phyloP scores from a whole-genome alignment of 208 protist genomes.

The Trypanosoma vivax region DNA sequence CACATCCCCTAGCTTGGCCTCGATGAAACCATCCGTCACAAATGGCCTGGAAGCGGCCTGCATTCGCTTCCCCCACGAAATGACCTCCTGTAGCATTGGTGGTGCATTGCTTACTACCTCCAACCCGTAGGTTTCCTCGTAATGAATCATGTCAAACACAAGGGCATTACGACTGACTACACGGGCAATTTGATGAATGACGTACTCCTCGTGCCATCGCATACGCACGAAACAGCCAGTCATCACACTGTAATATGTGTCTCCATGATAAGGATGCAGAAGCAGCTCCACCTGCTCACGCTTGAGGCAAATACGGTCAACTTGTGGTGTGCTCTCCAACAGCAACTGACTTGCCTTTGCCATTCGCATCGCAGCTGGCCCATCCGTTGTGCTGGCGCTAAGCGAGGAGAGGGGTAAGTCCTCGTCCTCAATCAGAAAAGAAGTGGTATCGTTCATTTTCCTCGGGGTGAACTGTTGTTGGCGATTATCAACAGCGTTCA shows the following conservation, averaged over 20 bases:
- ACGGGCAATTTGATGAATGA: slow-evolving; percentile 33
- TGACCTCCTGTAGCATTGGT: slow-evolving; percentile 29
- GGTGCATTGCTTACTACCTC: slow-evolving; percentile 49
- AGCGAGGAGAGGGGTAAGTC: neutral
- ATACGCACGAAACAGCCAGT: slow-evolving; percentile 51
- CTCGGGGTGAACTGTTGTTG: neutral
- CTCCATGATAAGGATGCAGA: slow-evolving; percentile 19
- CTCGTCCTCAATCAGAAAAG: slow-evolving; percentile 4
- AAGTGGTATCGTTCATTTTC: neutral
- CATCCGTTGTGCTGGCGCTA: slow-evolving; percentile 4
- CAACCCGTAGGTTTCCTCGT: slow-evolving; percentile 23
- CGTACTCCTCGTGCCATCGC: slow-evolving; percentile 26
- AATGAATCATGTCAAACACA: slow-evolving; percentile 39
- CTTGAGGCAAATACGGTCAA: slow-evolving; percentile 36
- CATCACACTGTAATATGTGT: slow-evolving; percentile 26
- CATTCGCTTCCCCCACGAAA: slow-evolving; percentile 45
- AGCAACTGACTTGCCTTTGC: neutral
- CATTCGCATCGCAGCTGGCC: neutral
- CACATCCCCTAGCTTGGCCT: slow-evolving; percentile 46
- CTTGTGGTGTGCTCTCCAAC: slow-evolving; percentile 18
- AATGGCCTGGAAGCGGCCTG: slow-evolving; percentile 23
- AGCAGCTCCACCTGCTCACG: slow-evolving; percentile 28
- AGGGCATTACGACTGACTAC: slow-evolving; percentile 13
- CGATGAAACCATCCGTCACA: slow-evolving; percentile 36
- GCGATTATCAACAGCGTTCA: no score